Conservation (phyloP, 2,329 filamentous ascomycete species). For the Beauveria brongniartii region DNA sequence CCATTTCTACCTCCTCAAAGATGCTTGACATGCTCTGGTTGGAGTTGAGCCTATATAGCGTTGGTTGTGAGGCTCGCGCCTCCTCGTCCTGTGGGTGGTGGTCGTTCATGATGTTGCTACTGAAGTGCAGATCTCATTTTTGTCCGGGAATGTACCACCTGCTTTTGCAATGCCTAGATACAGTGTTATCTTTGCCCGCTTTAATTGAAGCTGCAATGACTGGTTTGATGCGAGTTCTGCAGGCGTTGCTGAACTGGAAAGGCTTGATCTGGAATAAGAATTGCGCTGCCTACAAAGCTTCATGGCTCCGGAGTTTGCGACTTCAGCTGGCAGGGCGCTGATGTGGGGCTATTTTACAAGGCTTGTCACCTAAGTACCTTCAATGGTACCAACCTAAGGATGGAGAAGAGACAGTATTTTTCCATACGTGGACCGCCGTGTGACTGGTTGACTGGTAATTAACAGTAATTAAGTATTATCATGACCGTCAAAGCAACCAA, state of each 20-base stretch:
- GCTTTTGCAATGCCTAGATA: background rate
- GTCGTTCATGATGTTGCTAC: slow-evolving; percentile 3
- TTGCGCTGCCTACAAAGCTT: background rate
- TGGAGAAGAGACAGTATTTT: no score
- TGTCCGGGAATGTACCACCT: background rate
- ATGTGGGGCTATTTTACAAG: background rate
- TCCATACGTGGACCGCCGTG: no score
- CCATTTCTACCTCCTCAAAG: slow-evolving; percentile 97
- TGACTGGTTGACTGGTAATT: no score
- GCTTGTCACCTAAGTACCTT: background rate
- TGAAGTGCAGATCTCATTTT: background rate
- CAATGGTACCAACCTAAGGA: no score
- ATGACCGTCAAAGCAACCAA: no score
- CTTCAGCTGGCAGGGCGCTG: background rate
- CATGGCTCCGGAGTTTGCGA: background rate
- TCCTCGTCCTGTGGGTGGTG: slow-evolving; percentile 1
- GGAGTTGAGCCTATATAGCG: slow-evolving; percentile 57
- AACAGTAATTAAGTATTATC: no score
- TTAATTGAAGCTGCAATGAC: background rate
- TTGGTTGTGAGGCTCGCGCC: slow-evolving; percentile 5
- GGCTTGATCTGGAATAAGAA: background rate
- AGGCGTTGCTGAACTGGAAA: background rate
- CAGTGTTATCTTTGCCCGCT: background rate
- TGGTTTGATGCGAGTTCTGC: background rate
- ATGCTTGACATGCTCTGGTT: slow-evolving; percentile 72